A percentile compares a stretch with the other conserved stretches of the same genome.
Conservation (phyloP, 1,284 basidiomycete species). For the Boletus mariae region DNA sequence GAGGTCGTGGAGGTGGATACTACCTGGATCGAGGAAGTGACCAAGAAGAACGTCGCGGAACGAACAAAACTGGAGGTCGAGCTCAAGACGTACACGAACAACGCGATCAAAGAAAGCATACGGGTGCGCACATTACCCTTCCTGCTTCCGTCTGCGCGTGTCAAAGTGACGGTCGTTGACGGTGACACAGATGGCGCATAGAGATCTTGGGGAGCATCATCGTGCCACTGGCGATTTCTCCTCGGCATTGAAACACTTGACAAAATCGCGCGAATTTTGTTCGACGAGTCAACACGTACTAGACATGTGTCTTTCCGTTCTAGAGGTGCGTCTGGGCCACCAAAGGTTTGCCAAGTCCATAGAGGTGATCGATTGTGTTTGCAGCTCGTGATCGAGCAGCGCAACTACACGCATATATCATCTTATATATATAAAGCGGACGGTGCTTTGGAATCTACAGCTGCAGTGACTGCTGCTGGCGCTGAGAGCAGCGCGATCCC, state of each 20-base stretch:
- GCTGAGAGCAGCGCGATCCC: constrained; percentile 19
- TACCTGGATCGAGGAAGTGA: constrained; percentile 65
- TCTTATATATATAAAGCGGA: constrained; percentile 92
- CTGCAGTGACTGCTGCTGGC: constrained; percentile 23
- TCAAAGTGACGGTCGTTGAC: background rate
- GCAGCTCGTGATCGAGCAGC: constrained; percentile 78
- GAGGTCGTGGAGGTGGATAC: constrained; percentile 50
- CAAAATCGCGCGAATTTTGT: constrained; percentile 84
- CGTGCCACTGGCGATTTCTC: constrained; percentile 66
- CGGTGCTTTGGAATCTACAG: constrained; percentile 70
- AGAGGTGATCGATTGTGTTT: background rate
- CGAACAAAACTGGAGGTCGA: constrained; percentile 79
- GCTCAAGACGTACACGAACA: constrained; percentile 84
- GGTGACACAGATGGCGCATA: constrained; percentile 61
- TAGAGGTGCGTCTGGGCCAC: constrained; percentile 53
- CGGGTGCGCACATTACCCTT: constrained; percentile 44
- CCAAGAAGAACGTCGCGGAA: constrained; percentile 60
- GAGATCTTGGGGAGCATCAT: constrained; percentile 78
- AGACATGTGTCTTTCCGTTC: constrained; percentile 78
- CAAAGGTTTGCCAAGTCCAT: background rate
- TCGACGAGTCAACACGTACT: constrained; percentile 81
- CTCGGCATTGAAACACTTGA: constrained; percentile 71
- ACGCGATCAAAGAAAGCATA: constrained; percentile 94
- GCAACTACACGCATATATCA: constrained; percentile 77
- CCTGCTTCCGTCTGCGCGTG: background rate